Evolutionary conservation across 306 rosid species (phyloP), one percentile per base, ranked within the genome.

Genomic region (Quercus mongolica): DNA sequence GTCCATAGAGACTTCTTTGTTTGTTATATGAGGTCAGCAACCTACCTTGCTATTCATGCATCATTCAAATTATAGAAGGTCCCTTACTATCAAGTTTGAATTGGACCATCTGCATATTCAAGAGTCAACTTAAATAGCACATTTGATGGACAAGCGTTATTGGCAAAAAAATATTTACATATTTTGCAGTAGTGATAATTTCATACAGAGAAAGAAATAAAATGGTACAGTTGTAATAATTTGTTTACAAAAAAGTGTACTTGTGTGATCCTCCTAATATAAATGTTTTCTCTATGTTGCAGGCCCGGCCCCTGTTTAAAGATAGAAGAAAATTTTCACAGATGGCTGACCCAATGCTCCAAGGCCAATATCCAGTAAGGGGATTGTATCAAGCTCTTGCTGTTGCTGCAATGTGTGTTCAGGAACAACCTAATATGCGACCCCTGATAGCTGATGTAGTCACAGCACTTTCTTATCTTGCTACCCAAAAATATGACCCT

Each of bases 351-450:
- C 91, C 91, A 5, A 38, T 83, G 78, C 87, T 88, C 71, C 89
- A 78, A 78, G 89, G 91, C 58, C 89, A 88, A 11, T 88, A 88
- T 79, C 91, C 91, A 5, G 83, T 83, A 74, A 88, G 91, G 75
- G 91, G 91, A 20, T 83, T 88, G 75, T 88, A 88, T 71, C 91
- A 88, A 80, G 91, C 89, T 75, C 89, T 88, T 61, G 91, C 91
- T 0, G 87, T 88, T 61, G 91, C 91, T 75, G 91, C 91, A 52
- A 88, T 88, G 91, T 88, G 91, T 69, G 89, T 85, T 82, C 91
- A 88, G 81, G 91, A 88, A 73, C 89, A 88, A 56, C 91, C 91
- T 28, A 84, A 70, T n/a, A 85, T 85, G 89, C 81, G 91, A 76
- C 91, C 91, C 75, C 84, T 80, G 59, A 88, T 88, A 55, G 91